Evolutionary conservation across 495 filamentous ascomycete species (phyloP).

Genomic region (Hapsidospora chrysogenum): DNA sequence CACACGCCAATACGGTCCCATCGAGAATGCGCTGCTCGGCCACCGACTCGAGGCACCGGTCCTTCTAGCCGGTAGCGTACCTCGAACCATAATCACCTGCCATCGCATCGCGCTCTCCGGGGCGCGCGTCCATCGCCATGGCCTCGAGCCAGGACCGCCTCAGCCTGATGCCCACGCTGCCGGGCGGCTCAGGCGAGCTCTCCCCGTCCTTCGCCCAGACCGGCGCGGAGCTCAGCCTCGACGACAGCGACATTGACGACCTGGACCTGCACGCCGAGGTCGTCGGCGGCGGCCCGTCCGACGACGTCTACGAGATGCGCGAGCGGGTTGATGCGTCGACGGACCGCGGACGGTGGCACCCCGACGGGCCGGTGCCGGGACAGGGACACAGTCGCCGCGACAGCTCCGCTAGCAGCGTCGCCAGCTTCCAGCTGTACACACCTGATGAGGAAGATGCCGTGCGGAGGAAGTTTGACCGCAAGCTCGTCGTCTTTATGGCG

Average conservation of each 20-base stretch:
- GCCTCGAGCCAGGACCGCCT: background rate
- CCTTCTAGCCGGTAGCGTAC: no score
- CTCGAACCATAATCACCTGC: no score
- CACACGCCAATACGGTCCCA: no score
- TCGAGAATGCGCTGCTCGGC: no score
- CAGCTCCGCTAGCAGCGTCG: constrained; percentile 19
- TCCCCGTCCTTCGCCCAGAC: constrained; percentile 5
- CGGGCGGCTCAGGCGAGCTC: background rate
- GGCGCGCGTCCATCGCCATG: no score
- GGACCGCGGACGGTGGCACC: constrained; percentile 1
- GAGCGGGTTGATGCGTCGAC: no score
- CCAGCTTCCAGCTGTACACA: constrained; percentile 50
- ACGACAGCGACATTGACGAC: constrained; percentile 6
- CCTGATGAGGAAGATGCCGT: constrained; percentile 57
- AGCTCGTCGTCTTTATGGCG: constrained; percentile 64
- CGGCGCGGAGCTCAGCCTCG: constrained; percentile 2
- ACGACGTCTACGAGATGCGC: constrained; percentile 6
- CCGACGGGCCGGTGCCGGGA: constrained; percentile 1
- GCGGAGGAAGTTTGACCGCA: constrained; percentile 54
- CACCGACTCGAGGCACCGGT: no score
- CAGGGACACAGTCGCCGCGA: background rate
- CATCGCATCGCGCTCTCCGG: no score
- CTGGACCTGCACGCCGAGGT: background rate
- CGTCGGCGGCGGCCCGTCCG: constrained; percentile 4
- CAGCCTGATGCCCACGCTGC: background rate